A percentile compares a stretch with the other conserved stretches of the same genome.
phyloP scores from a whole-genome alignment of 371 early-diverging fungal species.

The Mortierella polycephala region DNA sequence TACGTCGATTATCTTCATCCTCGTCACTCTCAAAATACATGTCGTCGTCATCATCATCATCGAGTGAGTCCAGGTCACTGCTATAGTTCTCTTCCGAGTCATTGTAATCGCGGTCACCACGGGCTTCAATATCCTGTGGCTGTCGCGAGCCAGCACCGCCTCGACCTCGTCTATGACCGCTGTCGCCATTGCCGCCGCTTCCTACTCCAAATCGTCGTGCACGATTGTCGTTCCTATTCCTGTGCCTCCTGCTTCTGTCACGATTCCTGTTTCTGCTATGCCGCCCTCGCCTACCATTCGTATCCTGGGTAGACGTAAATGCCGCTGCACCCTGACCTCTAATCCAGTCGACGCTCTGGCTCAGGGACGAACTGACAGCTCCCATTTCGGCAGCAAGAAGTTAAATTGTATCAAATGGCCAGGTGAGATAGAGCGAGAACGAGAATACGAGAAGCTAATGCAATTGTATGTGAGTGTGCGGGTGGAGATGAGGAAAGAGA shows the following conservation, averaged over 20 bases:
- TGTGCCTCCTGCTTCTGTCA: not conserved
- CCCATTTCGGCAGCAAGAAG: not conserved
- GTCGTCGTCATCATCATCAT: conserved; percentile 9
- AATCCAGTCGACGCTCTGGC: not conserved
- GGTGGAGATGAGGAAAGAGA: not conserved
- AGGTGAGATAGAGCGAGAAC: not conserved
- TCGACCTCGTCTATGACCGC: no score
- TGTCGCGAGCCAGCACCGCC: no score
- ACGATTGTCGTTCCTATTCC: not conserved
- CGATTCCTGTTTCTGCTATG: not conserved
- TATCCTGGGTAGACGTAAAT: not conserved
- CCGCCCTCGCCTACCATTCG: not conserved
- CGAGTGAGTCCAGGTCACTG: conserved; percentile 9
- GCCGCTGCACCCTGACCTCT: not conserved
- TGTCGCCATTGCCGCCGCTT: no score
- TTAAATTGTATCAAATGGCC: not conserved
- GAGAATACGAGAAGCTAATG: not conserved
- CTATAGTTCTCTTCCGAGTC: conserved; percentile 26
- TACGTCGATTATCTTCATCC: conserved; percentile 1
- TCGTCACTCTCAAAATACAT: conserved; percentile 14
- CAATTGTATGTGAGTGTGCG: no score
- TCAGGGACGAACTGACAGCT: conserved; percentile 9
- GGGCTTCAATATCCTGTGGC: conserved; percentile 11
- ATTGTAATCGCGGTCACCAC: conserved; percentile 15
- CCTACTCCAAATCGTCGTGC: no score